Conservation (phyloP, 164 flowering plant genomes). For the Malania oleifera region DNA sequence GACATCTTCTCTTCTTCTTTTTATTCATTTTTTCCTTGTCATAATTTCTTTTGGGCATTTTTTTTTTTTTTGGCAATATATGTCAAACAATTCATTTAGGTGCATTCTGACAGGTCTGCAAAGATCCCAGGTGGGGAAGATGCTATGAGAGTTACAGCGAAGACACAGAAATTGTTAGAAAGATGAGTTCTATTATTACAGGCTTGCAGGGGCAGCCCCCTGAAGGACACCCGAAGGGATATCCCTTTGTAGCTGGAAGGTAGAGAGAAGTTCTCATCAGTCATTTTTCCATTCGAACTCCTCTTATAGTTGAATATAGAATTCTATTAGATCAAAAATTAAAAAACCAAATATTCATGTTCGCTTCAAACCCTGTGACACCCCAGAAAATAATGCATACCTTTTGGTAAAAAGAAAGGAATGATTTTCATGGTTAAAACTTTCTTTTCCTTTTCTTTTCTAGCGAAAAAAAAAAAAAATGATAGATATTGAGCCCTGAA, state of each 20-base stretch:
- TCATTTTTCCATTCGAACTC: neutral
- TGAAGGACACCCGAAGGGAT: slow-evolving; percentile 50
- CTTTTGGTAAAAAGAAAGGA: too few relatives aligned
- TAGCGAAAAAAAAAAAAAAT: too few relatives aligned
- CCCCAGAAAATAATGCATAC: too few relatives aligned
- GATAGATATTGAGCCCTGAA: neutral
- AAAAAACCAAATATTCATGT: too few relatives aligned
- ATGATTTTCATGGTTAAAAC: too few relatives aligned
- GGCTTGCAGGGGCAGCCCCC: slow-evolving; percentile 74
- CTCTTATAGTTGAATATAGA: neutral
- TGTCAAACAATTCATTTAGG: neutral
- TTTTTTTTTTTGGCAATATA: neutral
- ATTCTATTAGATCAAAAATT: neutral
- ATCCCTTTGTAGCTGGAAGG: slow-evolving; percentile 76
- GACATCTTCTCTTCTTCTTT: neutral
- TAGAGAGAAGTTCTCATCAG: slow-evolving; percentile 17
- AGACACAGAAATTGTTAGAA: slow-evolving; percentile 55
- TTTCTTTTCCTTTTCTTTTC: too few relatives aligned
- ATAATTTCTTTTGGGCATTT: neutral
- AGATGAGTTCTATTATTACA: slow-evolving; percentile 49
- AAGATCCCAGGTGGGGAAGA: slow-evolving; percentile 84
- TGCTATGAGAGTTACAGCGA: slow-evolving; percentile 67
- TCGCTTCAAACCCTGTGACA: too few relatives aligned
- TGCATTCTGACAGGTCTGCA: slow-evolving; percentile 41
- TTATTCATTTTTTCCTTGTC: neutral